These are phyloP conservation scores for Mesotaenium endlicherianum DNA, from an alignment of 139 green algal genomes.

Conservation along the genomic window DNA sequence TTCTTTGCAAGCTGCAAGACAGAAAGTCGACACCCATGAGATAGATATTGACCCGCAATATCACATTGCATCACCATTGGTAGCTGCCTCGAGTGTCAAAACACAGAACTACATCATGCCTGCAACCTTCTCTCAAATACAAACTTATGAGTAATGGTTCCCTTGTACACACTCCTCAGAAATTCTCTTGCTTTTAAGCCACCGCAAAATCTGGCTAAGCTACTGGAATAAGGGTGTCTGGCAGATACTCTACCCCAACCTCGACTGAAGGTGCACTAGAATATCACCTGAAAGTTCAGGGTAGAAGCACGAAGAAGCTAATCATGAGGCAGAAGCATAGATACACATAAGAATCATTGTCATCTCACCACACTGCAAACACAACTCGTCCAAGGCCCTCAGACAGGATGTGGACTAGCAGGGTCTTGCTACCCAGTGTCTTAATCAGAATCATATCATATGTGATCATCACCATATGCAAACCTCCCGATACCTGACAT, in stretches of 20 bases:
- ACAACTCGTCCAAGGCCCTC: background rate
- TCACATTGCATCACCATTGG: background rate
- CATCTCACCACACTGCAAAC: no score
- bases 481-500: background rate
- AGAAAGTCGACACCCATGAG: background rate
- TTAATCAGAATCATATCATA: background rate
- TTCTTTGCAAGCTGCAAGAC: slow-evolving; percentile 15
- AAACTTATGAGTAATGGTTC: background rate
- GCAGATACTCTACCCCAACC: no score
- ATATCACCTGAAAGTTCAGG: no score
- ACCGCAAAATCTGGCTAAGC: no score
- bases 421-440: background rate
- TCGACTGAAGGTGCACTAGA: no score
- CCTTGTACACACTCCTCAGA: background rate
- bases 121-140: background rate
- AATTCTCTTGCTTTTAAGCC: background rate
- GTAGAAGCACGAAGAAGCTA: no score
- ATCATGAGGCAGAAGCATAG: no score
- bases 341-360: no score
- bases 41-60: background rate
- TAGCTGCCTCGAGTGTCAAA: background rate
- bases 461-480: background rate
- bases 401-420: background rate
- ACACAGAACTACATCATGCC: background rate
- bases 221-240: no score